These are phyloP conservation scores for Yamadazyma conglobata DNA, from an alignment of 1,139 yeast genomes.

Conservation along the genomic window DNA sequence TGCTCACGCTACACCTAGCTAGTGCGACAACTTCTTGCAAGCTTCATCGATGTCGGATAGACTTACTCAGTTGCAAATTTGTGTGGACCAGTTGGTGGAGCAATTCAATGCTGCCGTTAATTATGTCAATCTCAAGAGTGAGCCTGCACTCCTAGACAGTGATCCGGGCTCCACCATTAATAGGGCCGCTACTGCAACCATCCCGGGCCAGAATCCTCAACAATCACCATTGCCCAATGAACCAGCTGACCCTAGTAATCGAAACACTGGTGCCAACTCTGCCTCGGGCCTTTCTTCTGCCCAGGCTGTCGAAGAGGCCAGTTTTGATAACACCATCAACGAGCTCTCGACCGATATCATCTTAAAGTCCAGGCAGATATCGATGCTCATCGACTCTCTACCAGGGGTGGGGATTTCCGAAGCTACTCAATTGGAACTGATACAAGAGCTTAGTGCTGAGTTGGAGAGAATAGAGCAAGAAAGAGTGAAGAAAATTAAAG, in stretches of 20 bases:
- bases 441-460: slow-evolving; percentile 62
- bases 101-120: slow-evolving; percentile 90
- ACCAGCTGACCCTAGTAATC: slow-evolving; percentile 1
- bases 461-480: slow-evolving; percentile 59
- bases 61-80: slow-evolving; percentile 85
- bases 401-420: slow-evolving; percentile 93
- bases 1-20: no score
- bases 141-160: slow-evolving; percentile 37
- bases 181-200: slow-evolving; percentile 44
- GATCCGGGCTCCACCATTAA: slow-evolving; percentile 38
- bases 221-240: slow-evolving; percentile 7
- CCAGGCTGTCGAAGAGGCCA: slow-evolving; percentile 17
- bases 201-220: slow-evolving; percentile 32
- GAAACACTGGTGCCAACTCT: slow-evolving; percentile 10
- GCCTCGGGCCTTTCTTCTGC: slow-evolving; percentile 18
- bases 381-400: slow-evolving; percentile 77
- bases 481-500: slow-evolving; percentile 54
- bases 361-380: slow-evolving; percentile 80
- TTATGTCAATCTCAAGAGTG: slow-evolving; percentile 61
- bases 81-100: slow-evolving; percentile 86
- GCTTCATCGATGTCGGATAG: slow-evolving; percentile 80
- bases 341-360: slow-evolving; percentile 83
- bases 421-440: slow-evolving; percentile 63
- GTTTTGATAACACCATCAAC: slow-evolving; percentile 56
- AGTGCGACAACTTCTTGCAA: no score